Percentiles rank a stretch among this genome's conserved stretches.
Evolutionary conservation across 306 rosid species (phyloP).

Genomic region (Cotoneaster glaucophyllus): DNA sequence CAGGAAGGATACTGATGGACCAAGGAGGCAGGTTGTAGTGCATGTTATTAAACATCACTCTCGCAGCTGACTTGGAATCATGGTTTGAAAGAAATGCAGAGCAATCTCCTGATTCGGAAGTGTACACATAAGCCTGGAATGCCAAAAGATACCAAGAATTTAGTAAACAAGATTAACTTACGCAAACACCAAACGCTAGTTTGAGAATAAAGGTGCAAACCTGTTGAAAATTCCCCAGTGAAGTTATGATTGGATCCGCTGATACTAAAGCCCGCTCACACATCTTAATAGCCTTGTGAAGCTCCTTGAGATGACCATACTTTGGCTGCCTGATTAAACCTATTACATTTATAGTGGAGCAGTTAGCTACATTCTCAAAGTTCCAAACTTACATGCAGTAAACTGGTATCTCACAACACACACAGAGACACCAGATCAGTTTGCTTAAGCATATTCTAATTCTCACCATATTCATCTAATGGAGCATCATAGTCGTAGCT

Average conservation of each 20-base stretch:
- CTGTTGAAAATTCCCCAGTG: slow-evolving; percentile 88
- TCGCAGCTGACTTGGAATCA: slow-evolving; percentile 60
- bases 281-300: slow-evolving; percentile 81
- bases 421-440: background rate
- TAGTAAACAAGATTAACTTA: slow-evolving; percentile 20
- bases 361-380: slow-evolving; percentile 13
- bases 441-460: background rate
- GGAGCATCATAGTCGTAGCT: slow-evolving; percentile 99
- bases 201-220: slow-evolving; percentile 28
- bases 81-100: slow-evolving; percentile 90
- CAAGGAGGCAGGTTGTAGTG: slow-evolving; percentile 96
- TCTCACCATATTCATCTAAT: slow-evolving; percentile 93
- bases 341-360: slow-evolving; percentile 22
- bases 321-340: slow-evolving; percentile 95
- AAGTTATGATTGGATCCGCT: slow-evolving; percentile 75
- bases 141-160: slow-evolving; percentile 16
- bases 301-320: slow-evolving; percentile 96
- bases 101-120: slow-evolving; percentile 79
- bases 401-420: background rate
- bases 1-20: slow-evolving; percentile 96
- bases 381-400: background rate
- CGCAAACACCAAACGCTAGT: background rate
- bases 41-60: slow-evolving; percentile 96
- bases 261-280: slow-evolving; percentile 75
- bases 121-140: slow-evolving; percentile 70